Base-by-base conservation (phyloP, 805 yeast species). In the Pichia exigua region DNA sequence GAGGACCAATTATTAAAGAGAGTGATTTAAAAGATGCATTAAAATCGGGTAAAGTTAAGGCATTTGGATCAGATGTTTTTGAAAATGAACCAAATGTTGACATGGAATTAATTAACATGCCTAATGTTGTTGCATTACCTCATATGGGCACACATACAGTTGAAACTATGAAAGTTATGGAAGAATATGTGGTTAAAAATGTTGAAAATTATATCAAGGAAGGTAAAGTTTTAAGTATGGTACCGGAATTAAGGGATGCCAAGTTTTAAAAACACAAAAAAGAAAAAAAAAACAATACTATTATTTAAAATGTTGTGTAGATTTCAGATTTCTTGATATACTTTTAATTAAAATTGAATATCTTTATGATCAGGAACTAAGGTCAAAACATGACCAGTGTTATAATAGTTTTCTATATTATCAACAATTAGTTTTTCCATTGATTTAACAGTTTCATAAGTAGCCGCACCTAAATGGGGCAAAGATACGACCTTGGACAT, bases 381-480 rank as follows among this genome's bases (percentile, higher is more conserved):
- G 0, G 88, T 73, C 54, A 76, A 65, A 10, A 91, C 87, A 64
- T 80, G 82, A 7, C 96, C 96, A 0, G 83, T 76, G 15, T 70
- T 66, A 41, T 88, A 62, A 43, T 69, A 82, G 18, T 72, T 65
- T 45, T 72, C 68, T 9, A 87, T 80, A 65, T 92, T 92, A 38
- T 76, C 75, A 28, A 87, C 81, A 35, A 84, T 88, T 62, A 79
- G 79, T 59, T 78, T 81, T 70, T 91, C 97, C 96, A 94, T 87
- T 58, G 77, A 77, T 58, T 73, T 70, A 58, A 85, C 78, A 6
- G 96, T 85, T 68, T 89, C 95, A 45, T 67, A 66, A 7, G 92
- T 73, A 64, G 81, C 81, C 0, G 96, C 87, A 27, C 96, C 97
- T 84, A 87, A 81, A 65, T 90, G 97, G n/a, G 97, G 97, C 57